Base-by-base conservation (phyloP, 2,329 filamentous ascomycete genomes). In the Graphium sp. region DNA sequence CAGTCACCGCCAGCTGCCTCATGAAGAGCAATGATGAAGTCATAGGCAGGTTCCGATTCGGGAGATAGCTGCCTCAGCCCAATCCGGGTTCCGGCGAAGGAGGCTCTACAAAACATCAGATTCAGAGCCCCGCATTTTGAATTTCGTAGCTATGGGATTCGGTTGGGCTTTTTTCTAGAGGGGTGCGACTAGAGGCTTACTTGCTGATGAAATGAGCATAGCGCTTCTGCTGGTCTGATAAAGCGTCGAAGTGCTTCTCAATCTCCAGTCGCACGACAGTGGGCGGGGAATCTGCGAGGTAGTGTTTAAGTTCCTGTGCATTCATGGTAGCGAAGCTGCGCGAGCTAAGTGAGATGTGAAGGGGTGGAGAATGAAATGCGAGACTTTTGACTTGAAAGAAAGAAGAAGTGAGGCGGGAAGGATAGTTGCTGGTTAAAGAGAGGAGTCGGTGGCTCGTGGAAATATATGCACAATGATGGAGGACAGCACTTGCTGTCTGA, bases 141-240 rank as follows among this genome's bases (percentile, higher is more conserved):
- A n/a, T n/a, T n/a, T n/a, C n/a, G n/a, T n/a, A n/a, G 14, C 15
- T 24, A 19, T 13, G 26, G 24, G 26, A 23, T 22, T 15, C 21
- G 17, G 10, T 11, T 10, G 16, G 26, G 8, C 10, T 19, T 6
- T 14, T 22, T 22, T 24, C 13, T 24, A n/a, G 12, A 28, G 14
- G 24, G 25, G 30, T 21, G 26, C 13, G 10, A 32, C 9, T 11
- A 24, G 15, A 13, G 15, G 36, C 60, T 41, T 62, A 81, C 77
- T 67, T 71, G 66, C 75, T 82, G 47, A 92, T 81, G 47, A 76
- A 84, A 55, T 94, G 85, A 37, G 85, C 80, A 62, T 94, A 94
- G 46, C 79, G 74, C 59, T 87, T 84, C 58, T 92, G 72, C 47
- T 78, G 62, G 43, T 80, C 69, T 30, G 56, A 65, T 35, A 89